phyloP scores from a whole-genome alignment of 2,329 filamentous ascomycete genomes.

The Periconia digitata region DNA sequence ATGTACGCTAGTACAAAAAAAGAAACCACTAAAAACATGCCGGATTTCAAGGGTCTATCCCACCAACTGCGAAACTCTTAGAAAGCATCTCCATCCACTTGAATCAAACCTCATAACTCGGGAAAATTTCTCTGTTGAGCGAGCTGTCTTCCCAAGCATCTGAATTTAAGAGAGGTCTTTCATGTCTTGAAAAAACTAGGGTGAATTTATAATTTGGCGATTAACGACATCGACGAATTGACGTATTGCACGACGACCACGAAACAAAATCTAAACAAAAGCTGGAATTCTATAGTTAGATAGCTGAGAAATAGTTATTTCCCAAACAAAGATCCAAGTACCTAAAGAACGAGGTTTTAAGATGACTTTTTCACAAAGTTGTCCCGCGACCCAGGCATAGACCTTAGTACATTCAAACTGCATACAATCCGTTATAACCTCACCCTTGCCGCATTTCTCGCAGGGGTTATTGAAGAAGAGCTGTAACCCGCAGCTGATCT shows the following conservation, averaged over 20 bases:
- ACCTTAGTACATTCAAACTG: too few relatives aligned
- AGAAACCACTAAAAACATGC: slow-evolving; percentile 4
- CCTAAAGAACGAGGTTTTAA: slow-evolving; percentile 2
- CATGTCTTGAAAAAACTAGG: slow-evolving; percentile 6
- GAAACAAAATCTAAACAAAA: slow-evolving; percentile 4
- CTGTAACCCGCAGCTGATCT: too few relatives aligned
- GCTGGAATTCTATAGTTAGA: slow-evolving; percentile 5
- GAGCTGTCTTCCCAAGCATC: slow-evolving; percentile 4
- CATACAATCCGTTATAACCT: too few relatives aligned
- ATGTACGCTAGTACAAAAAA: slow-evolving; percentile 3
- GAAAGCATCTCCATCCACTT: slow-evolving; percentile 5
- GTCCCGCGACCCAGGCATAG: slow-evolving; percentile 2
- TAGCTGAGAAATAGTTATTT: slow-evolving; percentile 5
- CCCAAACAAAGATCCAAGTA: slow-evolving; percentile 1
- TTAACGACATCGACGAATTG: slow-evolving; percentile 5
- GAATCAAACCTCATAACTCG: slow-evolving; percentile 3
- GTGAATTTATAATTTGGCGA: slow-evolving; percentile 4
- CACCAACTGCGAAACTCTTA: slow-evolving; percentile 5
- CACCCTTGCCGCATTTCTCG: too few relatives aligned
- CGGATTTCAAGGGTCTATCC: not conserved
- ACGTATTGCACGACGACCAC: slow-evolving; percentile 4
- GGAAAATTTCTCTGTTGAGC: slow-evolving; percentile 5
- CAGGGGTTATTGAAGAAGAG: too few relatives aligned
- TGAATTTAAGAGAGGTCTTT: slow-evolving; percentile 1
- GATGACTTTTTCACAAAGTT: slow-evolving; percentile 4